phyloP scores from a whole-genome alignment of 441 rosid species.

The Dalechampia spathulata region DNA sequence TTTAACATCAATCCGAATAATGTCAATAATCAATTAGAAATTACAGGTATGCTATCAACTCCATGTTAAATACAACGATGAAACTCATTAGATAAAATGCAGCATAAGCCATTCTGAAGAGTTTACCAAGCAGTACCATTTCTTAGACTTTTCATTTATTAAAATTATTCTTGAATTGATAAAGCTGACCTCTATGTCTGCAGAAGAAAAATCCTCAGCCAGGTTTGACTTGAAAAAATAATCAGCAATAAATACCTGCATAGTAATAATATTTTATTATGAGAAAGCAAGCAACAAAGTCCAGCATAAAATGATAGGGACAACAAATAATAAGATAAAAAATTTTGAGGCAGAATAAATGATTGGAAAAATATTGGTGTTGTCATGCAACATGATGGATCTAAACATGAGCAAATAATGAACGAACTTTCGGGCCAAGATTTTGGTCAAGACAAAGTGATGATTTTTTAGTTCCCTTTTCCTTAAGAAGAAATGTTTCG shows the following conservation, averaged over 20 bases:
- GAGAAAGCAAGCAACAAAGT: neutral
- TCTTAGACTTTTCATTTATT: neutral
- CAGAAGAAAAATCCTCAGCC: conserved; percentile 57
- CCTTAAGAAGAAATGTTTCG: too few species aligned
- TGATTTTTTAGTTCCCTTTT: too few species aligned
- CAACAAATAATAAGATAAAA: neutral
- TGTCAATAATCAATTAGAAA: neutral
- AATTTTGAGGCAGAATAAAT: too few species aligned
- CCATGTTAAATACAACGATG: neutral
- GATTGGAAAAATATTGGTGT: neutral
- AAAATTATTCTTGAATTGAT: neutral
- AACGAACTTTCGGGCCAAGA: too few species aligned
- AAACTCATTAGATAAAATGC: neutral
- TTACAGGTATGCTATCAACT: conserved; percentile 1
- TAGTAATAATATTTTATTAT: conserved; percentile 6
- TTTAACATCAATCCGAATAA: neutral
- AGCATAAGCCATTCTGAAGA: neutral
- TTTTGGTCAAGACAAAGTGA: too few species aligned
- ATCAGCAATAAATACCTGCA: conserved; percentile 90
- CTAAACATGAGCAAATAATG: neutral
- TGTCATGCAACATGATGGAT: neutral
- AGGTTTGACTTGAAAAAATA: conserved; percentile 78
- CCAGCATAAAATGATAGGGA: neutral
- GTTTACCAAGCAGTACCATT: neutral
- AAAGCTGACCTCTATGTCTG: conserved; percentile 65